Percentiles rank a stretch among this genome's conserved stretches.
These are phyloP conservation scores for Adansonia digitata DNA, from an alignment of 345 rosid species.

Conservation along the genomic window DNA sequence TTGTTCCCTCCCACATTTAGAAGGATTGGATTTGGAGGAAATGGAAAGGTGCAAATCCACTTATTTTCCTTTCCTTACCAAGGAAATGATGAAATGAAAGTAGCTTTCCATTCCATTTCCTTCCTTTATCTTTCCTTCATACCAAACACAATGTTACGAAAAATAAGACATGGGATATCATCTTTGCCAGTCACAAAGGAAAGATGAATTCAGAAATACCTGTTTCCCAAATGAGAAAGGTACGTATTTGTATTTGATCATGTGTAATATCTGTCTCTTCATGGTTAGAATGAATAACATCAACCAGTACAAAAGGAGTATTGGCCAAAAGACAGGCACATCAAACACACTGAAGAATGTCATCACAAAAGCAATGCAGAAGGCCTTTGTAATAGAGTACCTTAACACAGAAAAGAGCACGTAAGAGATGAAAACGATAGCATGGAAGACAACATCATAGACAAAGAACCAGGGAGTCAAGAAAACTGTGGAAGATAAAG, in stretches of 20 bases:
- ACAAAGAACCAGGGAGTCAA: not conserved
- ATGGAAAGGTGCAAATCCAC: too few relatives aligned
- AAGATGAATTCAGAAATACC: conserved; percentile 32
- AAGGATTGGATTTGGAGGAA: too few relatives aligned
- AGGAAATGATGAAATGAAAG: too few relatives aligned
- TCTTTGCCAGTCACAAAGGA: not conserved
- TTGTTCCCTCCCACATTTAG: too few relatives aligned
- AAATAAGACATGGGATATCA: not conserved
- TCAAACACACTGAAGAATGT: conserved; percentile 76
- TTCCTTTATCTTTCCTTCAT: not conserved
- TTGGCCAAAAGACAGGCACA: conserved; percentile 98
- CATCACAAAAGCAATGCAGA: conserved; percentile 62
- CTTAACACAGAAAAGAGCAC: conserved; percentile 29
- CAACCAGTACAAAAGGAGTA: conserved; percentile 89
- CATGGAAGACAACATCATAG: not conserved
- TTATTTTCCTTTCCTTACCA: too few relatives aligned
- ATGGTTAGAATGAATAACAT: conserved; percentile 72
- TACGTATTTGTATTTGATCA: conserved; percentile 89
- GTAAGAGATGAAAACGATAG: not conserved
- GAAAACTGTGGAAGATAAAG: not conserved
- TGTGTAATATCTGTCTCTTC: conserved; percentile 86
- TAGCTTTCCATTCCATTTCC: not conserved
- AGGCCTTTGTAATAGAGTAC: conserved; percentile 70
- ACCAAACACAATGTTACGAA: too few relatives aligned
- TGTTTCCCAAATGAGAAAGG: conserved; percentile 92